Conservation (phyloP, 2,329 filamentous ascomycete genomes). For the Penicillium expansum region DNA sequence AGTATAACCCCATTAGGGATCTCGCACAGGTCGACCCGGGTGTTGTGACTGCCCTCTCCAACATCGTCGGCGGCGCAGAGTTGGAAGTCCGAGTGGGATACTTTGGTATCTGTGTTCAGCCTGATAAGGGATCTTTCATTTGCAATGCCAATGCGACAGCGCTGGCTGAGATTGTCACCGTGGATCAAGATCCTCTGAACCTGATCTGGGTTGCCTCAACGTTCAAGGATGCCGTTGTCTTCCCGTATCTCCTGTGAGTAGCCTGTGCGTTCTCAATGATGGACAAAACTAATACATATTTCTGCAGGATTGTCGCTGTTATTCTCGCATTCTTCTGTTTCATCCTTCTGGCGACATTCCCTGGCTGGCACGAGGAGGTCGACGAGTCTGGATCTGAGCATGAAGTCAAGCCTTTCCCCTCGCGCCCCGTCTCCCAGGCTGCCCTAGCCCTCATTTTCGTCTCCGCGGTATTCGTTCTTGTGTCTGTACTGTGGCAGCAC, state of each 20-base stretch:
- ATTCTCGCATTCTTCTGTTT: conserved; percentile 97
- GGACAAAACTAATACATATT: conserved; percentile 12
- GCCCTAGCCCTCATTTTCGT: conserved; percentile 88
- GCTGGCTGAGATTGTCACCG: conserved; percentile 79
- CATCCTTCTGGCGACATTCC: conserved; percentile 91
- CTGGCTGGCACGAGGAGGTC: conserved; percentile 92
- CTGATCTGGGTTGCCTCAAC: conserved; percentile 95
- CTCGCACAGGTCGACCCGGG: conserved; percentile 89
- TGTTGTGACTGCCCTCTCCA: conserved; percentile 77
- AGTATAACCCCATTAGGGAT: conserved; percentile 76
- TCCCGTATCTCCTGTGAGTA: conserved; percentile 88
- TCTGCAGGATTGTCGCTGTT: conserved; percentile 82
- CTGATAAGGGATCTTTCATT: conserved; percentile 84
- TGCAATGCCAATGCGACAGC: conserved; percentile 97
- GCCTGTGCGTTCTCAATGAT: background rate
- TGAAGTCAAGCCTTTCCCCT: conserved; percentile 92
- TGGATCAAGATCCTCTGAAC: conserved; percentile 94
- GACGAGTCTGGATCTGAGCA: conserved; percentile 77
- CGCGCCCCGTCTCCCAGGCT: conserved; percentile 85
- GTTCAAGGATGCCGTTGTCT: conserved; percentile 98
- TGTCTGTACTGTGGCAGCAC: conserved; percentile 64
- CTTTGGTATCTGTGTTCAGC: conserved; percentile 95
- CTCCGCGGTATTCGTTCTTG: conserved; percentile 63
- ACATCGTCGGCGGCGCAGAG: conserved; percentile 80
- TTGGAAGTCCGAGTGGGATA: conserved; percentile 93